Conservation (phyloP, 1,139 yeast species). For the Meyerozyma smithsonii region DNA sequence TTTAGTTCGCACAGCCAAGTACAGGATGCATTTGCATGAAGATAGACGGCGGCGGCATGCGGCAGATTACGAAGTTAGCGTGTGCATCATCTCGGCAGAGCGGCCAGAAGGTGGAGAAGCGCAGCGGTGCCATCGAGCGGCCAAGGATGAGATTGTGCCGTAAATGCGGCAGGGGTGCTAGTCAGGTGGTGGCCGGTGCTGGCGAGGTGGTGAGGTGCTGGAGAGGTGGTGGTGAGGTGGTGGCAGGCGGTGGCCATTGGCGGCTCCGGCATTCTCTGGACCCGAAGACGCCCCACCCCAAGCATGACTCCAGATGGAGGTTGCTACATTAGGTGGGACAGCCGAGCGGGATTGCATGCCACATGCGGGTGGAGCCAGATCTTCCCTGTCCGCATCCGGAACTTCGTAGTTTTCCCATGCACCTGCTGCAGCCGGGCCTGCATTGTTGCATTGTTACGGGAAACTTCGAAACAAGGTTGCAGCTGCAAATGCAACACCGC, state of each 20-base stretch:
- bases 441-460: not conserved
- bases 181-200: no score
- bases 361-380: not conserved
- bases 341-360: not conserved
- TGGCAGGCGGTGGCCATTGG: no score
- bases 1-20: slow-evolving; percentile 3
- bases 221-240: no score
- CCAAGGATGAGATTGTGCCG: not conserved
- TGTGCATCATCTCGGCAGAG: no score
- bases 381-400: not conserved
- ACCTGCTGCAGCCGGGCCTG: not conserved
- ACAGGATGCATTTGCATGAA: not conserved
- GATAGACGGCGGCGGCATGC: slow-evolving; percentile 2
- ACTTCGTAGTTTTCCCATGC: not conserved
- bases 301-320: no score
- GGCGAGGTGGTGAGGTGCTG: no score
- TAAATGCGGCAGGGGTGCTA: no score
- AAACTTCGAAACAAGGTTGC: not conserved
- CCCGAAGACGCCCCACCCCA: no score
- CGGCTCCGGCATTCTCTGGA: no score
- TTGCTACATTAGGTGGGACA: not conserved
- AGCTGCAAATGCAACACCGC: not conserved
- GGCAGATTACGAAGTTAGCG: not conserved
- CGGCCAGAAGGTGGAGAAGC: not conserved
- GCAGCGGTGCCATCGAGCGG: no score